Evolutionary conservation across 371 early-diverging fungal species (phyloP), one percentile per base, ranked within the genome.

Genomic region (Rhizopus delemar): DNA sequence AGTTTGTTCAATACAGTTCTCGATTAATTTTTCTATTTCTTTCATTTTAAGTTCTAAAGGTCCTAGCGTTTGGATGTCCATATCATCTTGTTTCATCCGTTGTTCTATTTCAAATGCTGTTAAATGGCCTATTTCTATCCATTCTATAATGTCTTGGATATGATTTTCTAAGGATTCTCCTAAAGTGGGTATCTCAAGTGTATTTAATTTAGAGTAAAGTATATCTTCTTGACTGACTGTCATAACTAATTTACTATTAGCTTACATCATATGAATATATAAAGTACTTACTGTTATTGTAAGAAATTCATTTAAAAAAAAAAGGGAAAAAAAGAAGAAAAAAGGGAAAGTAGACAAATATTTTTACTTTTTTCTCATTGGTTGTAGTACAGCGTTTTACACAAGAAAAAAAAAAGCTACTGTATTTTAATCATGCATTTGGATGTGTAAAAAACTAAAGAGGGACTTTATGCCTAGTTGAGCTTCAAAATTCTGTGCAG

Each of bases 71-170:
- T 64, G 54, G 11, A 45, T 33, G 8, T 55, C 58, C 22, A 50
- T 38, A 12, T 60, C 53, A 13, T 63, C 67, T 16, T 64, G 67
- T 46, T 75, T 75, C 38, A 71, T 56, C 11, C 57, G 60, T 45
- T 77, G 74, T 52, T 77, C 77, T 38, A 77, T 41, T 3, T 68
- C 69, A 41, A 73, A 77, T 9, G 69, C 66, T 9, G 66, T 60
- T 63, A 77, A 57, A 50, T 77, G 77, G n/a, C 71, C 70, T 15
- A 55, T 53, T 54, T 71, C 70, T 35, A 77, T 46, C 77, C 77
- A 77, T 12, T 56, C 59, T 45, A 57, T 68, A 16, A 76, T 63
- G 38, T 61, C 48, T 12, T 46, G 36, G 11, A 65, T 59, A 11
- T 71, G 54, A n/a, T 16, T 54, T n/a, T 66, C 64, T 31, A 70